A percentile compares a stretch with the other conserved stretches of the same genome.
Evolutionary conservation across 192 early-diverging fungal species (phyloP).

Genomic region (Coemansia interrupta): DNA sequence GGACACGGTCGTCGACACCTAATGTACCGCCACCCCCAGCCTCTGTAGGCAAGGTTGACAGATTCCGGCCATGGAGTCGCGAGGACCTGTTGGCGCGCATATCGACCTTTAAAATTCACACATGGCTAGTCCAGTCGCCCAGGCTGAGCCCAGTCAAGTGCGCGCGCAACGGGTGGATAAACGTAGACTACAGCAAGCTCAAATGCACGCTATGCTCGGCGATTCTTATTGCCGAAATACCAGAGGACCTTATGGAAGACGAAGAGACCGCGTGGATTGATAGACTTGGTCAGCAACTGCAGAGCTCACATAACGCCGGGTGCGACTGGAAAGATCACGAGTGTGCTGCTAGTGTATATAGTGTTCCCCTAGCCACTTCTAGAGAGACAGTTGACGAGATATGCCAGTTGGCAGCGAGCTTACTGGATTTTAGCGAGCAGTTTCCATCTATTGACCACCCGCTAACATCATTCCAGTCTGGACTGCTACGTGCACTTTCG

Average conservation of each 20-base stretch:
- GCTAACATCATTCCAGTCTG: conserved; percentile 38
- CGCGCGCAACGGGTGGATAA: conserved; percentile 51
- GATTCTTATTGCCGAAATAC: conserved; percentile 41
- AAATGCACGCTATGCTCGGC: conserved; percentile 41
- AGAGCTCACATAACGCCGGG: conserved; percentile 33
- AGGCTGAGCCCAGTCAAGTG: conserved; percentile 44
- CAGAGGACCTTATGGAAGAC: conserved; percentile 28
- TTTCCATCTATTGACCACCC: conserved; percentile 28
- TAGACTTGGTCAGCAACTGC: conserved; percentile 36
- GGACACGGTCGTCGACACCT: conserved; percentile 12
- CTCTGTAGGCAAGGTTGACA: conserved; percentile 8
- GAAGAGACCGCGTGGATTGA: conserved; percentile 41
- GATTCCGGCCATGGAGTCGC: conserved; percentile 50
- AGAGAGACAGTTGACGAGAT: conserved; percentile 32
- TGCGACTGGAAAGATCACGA: conserved; percentile 44
- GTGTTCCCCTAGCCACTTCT: conserved; percentile 31
- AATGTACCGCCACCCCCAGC: background rate
- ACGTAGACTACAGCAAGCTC: conserved; percentile 44
- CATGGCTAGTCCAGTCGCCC: conserved; percentile 45
- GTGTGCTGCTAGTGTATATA: conserved; percentile 34
- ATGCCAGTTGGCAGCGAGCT: conserved; percentile 31
- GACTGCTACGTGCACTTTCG: conserved; percentile 25
- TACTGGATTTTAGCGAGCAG: conserved; percentile 18
- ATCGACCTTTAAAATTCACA: conserved; percentile 47
- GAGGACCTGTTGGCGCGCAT: conserved; percentile 46